A percentile compares a stretch with the other conserved stretches of the same genome.
Conservation (phyloP, 2,329 filamentous ascomycete genomes). For the Didymella arachidicola region DNA sequence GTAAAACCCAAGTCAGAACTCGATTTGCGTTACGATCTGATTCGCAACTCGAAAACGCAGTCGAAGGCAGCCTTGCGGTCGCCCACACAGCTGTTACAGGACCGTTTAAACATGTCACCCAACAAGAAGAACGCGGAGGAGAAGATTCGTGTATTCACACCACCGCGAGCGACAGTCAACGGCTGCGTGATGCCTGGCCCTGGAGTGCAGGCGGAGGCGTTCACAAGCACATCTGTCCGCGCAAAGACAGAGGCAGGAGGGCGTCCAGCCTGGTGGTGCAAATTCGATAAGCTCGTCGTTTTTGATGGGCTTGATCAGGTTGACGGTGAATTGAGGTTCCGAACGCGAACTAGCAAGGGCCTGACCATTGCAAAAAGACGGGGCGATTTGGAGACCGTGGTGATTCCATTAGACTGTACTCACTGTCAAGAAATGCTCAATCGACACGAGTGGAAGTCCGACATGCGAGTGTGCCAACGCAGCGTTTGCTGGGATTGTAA, state of each 20-base stretch:
- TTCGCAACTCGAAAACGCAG: slow-evolving; percentile 43
- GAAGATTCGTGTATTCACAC: slow-evolving; percentile 37
- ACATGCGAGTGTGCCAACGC: slow-evolving; percentile 44
- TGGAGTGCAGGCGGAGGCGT: slow-evolving; percentile 28
- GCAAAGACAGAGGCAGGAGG: slow-evolving; percentile 34
- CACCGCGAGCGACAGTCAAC: slow-evolving; percentile 34
- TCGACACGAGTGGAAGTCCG: slow-evolving; percentile 46
- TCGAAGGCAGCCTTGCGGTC: slow-evolving; percentile 42
- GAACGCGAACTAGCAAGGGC: slow-evolving; percentile 42
- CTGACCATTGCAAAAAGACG: slow-evolving; percentile 40
- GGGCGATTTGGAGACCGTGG: slow-evolving; percentile 41
- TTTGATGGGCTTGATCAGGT: slow-evolving; percentile 40
- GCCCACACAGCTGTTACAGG: slow-evolving; percentile 42
- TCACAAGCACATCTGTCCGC: slow-evolving; percentile 39
- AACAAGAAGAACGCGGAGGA: slow-evolving; percentile 28
- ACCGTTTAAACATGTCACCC: slow-evolving; percentile 39
- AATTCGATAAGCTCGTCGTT: slow-evolving; percentile 44
- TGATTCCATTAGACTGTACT: slow-evolving; percentile 42
- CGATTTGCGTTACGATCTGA: slow-evolving; percentile 41
- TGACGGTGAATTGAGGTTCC: slow-evolving; percentile 25
- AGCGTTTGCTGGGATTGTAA: slow-evolving; percentile 47
- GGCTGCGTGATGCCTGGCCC: slow-evolving; percentile 45
- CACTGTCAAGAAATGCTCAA: slow-evolving; percentile 48
- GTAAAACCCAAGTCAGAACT: slow-evolving; percentile 43
- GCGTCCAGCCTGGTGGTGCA: slow-evolving; percentile 48